Conservation (phyloP, 2,329 filamentous ascomycete species). For the Colletotrichum orbiculare region DNA sequence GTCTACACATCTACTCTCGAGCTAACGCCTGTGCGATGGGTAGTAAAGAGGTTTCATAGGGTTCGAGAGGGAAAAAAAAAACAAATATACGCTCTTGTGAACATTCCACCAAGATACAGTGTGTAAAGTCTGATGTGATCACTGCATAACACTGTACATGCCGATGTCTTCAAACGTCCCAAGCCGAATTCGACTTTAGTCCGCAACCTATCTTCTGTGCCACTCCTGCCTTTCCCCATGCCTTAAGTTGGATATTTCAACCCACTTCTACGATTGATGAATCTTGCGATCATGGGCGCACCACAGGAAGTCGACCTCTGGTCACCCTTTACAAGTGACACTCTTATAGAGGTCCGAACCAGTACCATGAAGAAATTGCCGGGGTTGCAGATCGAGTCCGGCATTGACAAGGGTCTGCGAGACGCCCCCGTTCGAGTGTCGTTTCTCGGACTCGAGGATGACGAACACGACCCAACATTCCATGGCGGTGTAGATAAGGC, state of each 20-base stretch:
- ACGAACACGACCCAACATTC: conserved; percentile 71
- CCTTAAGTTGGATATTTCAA: neutral
- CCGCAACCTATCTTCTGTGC: neutral
- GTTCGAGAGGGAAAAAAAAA: no score
- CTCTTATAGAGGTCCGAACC: conserved; percentile 66
- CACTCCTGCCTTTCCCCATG: neutral
- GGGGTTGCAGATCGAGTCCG: conserved; percentile 62
- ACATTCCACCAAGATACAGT: no score
- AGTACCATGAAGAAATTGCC: conserved; percentile 66
- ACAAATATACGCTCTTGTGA: no score
- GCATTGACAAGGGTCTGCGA: conserved; percentile 65
- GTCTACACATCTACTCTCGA: no score
- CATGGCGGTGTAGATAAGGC: conserved; percentile 74
- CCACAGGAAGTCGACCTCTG: conserved; percentile 48
- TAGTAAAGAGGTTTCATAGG: no score
- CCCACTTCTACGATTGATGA: no score
- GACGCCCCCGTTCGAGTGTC: conserved; percentile 57
- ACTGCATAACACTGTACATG: no score
- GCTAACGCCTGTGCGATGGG: no score
- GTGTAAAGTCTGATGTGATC: no score
- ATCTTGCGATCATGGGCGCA: conserved; percentile 24
- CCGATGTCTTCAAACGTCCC: no score
- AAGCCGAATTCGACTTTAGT: no score
- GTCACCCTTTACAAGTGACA: conserved; percentile 58
- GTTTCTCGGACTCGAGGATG: conserved; percentile 63